Base-by-base conservation (phyloP, 306 rosid species). In the Betula pendula region DNA sequence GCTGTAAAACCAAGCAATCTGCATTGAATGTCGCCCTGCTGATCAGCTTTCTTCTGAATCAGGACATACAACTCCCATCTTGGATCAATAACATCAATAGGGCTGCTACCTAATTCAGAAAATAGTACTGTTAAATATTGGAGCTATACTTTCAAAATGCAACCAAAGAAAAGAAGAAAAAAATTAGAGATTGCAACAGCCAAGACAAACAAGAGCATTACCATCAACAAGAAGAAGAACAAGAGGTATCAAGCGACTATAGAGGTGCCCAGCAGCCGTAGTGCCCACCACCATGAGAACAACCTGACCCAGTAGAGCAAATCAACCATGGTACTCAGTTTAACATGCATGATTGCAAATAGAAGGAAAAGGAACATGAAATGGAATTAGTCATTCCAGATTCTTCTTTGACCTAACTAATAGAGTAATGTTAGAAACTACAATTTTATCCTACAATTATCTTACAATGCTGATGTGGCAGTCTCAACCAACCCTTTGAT, bases 191-290 rank as follows among this genome's bases (percentile, higher is more conserved):
- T 65, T 17, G 13, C 70, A 65, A 38, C 45, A 38, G 24, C 70
- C 42, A 65, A 35, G 45, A 38, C 8, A n/a, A 38, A 10, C 44
- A 63, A 43, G 58, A 53, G 71, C 51, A 77, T 29, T 88, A 94
- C 98, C 98, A 82, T 94, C 97, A 83, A 92, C 91, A 58, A 94
- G 98, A 73, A 94, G 97, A 77, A 94, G 91, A 50, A 88, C 89
- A 67, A 94, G 91, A 71, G 98, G 98, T 75, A 90, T 86, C 79
- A 94, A 76, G 78, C 84, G 91, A 79, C 97, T 78, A 72, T 95
- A 95, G 25, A 95, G 91, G 62, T 84, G 88, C 71, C 93, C 97
- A 80, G 97, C 89, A 79, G 86, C 87, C 85, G 88, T 80, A 47
- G 88, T 88, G 55, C 93, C 98, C 77, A 84, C 86, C 58, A 89